Base-by-base conservation (phyloP, 441 rosid species). In the Erodium texanum region DNA sequence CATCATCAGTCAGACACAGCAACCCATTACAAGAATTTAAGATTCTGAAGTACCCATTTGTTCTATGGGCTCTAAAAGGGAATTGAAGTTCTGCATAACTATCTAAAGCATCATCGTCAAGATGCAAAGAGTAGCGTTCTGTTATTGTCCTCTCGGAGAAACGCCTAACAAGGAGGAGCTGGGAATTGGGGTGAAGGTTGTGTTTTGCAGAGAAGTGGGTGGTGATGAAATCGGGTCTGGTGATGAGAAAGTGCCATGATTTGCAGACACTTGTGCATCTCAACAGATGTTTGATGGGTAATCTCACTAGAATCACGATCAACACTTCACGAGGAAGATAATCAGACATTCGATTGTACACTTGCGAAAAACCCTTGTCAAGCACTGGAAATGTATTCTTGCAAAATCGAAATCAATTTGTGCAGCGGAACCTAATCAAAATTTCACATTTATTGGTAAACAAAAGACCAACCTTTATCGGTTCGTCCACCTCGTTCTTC, bases 241-340 rank as follows among this genome's bases (percentile, higher is more conserved):
- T 29, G 11, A 71, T 71, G 32, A 71, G 20, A 16, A 19, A 43
- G 38, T 64, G 56, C 72, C 72, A 68, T 29, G 64, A 65, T n/a
- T 65, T 68, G 58, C 62, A 75, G 16, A 68, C 72, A 11, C 45
- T 56, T 14, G 48, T 23, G 75, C 36, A 71, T 24, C 24, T 41
- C 12, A 65, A 12, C 66, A 71, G 19, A 10, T 69, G 68, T 20
- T 75, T 65, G 15, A 71, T 38, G 0, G 70, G 75, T 8, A 50
- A 15, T 50, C 58, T 50, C 58, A n/a, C 8, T 3, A 50, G 19
- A 50, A 50, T 50, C 58, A n/a, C 58, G 14, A 50, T 6, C 58
- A 50, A n/a, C 58, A 50, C 58, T n/a, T 50, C 58, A 50, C 20
- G 58, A 50, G 58, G 58, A 16, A n/a, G 58, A 50, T 50, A n/a